Percentiles rank a stretch among this genome's conserved stretches.
These are phyloP conservation scores for Bullera alba DNA, from an alignment of 768 basidiomycete genomes.

Conservation along the genomic window DNA sequence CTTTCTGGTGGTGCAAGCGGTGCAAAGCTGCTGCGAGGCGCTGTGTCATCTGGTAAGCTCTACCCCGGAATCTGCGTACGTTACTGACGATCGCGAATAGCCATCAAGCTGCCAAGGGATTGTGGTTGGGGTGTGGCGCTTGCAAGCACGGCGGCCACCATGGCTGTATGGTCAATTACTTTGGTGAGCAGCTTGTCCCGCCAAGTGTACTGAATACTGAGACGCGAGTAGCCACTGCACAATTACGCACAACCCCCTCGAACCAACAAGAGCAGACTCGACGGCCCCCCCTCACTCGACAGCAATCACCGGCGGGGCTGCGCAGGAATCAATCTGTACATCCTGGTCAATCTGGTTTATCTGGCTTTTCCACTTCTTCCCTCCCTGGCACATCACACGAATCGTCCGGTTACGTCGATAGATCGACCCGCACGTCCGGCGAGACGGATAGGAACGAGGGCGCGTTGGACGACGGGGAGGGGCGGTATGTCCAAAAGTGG, in stretches of 20 bases:
- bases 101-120: slow-evolving; percentile 23
- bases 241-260: slow-evolving; percentile 3
- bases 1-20: slow-evolving; percentile 35
- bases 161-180: slow-evolving; percentile 28
- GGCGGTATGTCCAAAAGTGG: slow-evolving; percentile 5
- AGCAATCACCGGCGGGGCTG: not conserved
- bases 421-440: not conserved
- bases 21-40: slow-evolving; percentile 26
- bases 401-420: not conserved
- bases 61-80: not conserved
- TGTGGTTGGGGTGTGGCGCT: slow-evolving; percentile 30
- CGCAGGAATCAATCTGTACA: not conserved
- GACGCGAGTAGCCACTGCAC: no score
- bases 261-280: not conserved
- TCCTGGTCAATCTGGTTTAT: no score
- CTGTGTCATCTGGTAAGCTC: slow-evolving; percentile 27
- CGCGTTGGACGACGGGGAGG: not conserved
- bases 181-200: slow-evolving; percentile 18
- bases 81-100: not conserved
- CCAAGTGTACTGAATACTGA: not conserved
- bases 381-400: no score
- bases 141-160: slow-evolving; percentile 39
- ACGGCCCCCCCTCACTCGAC: not conserved
- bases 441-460: not conserved
- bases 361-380: no score